Evolutionary conservation across 768 basidiomycete species (phyloP).

Genomic region (Lactifluus hygrophoroides): DNA sequence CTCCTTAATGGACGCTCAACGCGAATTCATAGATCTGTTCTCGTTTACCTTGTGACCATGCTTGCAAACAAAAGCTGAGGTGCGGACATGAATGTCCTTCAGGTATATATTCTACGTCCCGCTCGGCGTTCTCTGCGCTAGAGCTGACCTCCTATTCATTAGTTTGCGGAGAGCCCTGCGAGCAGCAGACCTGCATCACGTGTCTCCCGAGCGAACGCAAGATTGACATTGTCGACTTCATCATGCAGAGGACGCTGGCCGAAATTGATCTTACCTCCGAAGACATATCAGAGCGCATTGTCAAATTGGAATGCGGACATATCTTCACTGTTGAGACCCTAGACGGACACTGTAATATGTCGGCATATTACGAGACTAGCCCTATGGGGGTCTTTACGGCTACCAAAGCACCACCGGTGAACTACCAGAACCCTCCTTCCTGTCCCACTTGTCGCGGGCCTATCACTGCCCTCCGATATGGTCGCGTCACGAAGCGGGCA

Average conservation of each 20-base stretch:
- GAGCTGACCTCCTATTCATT: background rate
- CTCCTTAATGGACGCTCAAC: background rate
- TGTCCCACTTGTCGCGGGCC: slow-evolving; percentile 32
- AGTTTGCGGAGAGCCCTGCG: slow-evolving; percentile 36
- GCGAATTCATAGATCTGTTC: slow-evolving; percentile 27
- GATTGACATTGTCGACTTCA: slow-evolving; percentile 30
- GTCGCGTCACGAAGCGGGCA: slow-evolving; percentile 30
- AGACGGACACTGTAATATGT: slow-evolving; percentile 30
- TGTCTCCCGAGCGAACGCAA: slow-evolving; percentile 25
- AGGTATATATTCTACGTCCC: slow-evolving; percentile 20
- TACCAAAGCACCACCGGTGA: slow-evolving; percentile 25
- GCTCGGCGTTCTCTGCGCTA: background rate
- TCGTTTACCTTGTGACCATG: slow-evolving; percentile 31
- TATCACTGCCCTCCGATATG: slow-evolving; percentile 30
- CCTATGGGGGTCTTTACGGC: slow-evolving; percentile 21
- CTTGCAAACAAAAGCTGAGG: slow-evolving; percentile 24
- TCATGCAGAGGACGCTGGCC: slow-evolving; percentile 27
- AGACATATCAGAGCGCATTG: slow-evolving; percentile 26
- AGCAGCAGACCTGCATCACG: slow-evolving; percentile 25
- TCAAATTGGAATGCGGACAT: slow-evolving; percentile 31
- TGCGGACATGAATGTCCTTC: slow-evolving; percentile 35
- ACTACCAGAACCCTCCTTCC: slow-evolving; percentile 25
- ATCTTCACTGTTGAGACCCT: slow-evolving; percentile 34
- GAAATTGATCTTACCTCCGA: slow-evolving; percentile 23
- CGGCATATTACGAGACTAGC: slow-evolving; percentile 26